These are phyloP conservation scores for Solanum pimpinellifolium DNA, from an alignment of 257 asterid genomes.

Conservation along the genomic window DNA sequence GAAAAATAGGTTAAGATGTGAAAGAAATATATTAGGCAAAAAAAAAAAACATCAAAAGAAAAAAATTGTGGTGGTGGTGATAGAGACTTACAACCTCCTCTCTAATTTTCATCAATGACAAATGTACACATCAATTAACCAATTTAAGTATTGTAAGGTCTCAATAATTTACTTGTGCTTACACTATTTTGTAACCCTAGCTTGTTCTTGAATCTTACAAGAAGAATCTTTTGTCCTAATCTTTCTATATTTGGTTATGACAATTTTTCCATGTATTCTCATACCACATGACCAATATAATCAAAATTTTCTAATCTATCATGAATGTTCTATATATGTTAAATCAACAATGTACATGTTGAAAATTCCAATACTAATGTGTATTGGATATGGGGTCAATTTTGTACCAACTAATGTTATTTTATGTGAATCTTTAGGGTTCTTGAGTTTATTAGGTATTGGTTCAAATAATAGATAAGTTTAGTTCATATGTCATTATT, in stretches of 20 bases:
- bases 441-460: background rate
- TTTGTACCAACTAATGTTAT: background rate
- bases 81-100: slow-evolving; percentile 21
- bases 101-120: slow-evolving; percentile 1
- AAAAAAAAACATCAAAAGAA: background rate
- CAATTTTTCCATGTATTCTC: background rate
- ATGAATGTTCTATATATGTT: background rate
- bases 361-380: background rate
- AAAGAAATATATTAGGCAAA: background rate
- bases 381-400: background rate
- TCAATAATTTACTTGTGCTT: slow-evolving; percentile 19
- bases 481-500: background rate
- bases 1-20: background rate
- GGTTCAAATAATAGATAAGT: background rate
- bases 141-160: background rate
- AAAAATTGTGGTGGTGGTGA: slow-evolving; percentile 3
- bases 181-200: slow-evolving; percentile 5
- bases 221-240: background rate
- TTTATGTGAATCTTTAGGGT: background rate
- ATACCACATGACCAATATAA: background rate
- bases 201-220: background rate
- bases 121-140: slow-evolving; percentile 6
- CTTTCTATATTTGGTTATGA: background rate
- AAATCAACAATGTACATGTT: background rate
- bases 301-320: background rate